phyloP scores from a whole-genome alignment of 495 filamentous ascomycete genomes.

The Penicillium taxi region DNA sequence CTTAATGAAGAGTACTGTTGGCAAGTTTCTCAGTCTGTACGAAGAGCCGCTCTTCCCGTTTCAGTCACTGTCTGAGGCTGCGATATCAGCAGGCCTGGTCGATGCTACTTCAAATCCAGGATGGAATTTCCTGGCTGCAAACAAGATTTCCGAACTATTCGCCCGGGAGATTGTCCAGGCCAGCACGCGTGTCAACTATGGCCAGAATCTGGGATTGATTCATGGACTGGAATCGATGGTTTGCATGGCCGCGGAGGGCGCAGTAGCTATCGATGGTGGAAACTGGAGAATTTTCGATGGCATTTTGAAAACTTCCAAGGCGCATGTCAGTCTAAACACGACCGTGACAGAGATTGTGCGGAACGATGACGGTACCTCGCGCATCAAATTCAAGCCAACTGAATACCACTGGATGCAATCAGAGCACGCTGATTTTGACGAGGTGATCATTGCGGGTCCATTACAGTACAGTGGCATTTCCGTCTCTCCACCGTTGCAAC shows the following conservation, averaged over 20 bases:
- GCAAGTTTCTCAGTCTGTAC: constrained; percentile 75
- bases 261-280: constrained; percentile 69
- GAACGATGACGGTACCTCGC: constrained; percentile 42
- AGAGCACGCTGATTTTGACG: constrained; percentile 53
- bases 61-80: constrained; percentile 57
- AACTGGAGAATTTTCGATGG: constrained; percentile 92
- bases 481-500: constrained; percentile 43
- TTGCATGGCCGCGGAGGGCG: constrained; percentile 82
- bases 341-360: constrained; percentile 54
- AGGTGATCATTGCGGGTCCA: constrained; percentile 70
- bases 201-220: constrained; percentile 73
- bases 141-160: constrained; percentile 59
- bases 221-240: constrained; percentile 93
- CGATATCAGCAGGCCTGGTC: constrained; percentile 56
- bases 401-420: constrained; percentile 8
- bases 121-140: constrained; percentile 57
- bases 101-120: constrained; percentile 62
- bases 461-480: constrained; percentile 67
- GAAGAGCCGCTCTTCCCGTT: constrained; percentile 78
- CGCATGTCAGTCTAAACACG: constrained; percentile 58
- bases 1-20: constrained; percentile 63
- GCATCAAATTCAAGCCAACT: constrained; percentile 36
- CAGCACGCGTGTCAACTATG: constrained; percentile 91
- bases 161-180: constrained; percentile 83
- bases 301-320: constrained; percentile 61